phyloP scores from a whole-genome alignment of 805 yeast genomes.

The Candida quercuum region DNA sequence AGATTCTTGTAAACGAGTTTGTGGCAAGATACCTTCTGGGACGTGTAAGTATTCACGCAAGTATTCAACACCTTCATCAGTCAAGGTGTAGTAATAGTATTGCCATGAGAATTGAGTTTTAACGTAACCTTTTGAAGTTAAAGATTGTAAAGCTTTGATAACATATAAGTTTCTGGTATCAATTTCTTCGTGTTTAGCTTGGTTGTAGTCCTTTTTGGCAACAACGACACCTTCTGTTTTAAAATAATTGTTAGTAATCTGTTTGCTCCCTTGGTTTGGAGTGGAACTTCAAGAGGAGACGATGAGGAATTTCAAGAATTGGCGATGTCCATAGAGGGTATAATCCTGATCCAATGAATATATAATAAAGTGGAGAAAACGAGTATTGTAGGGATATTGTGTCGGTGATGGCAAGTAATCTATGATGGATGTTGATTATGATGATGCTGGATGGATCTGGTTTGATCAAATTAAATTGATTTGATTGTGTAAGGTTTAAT shows the following conservation, averaged over 20 bases:
- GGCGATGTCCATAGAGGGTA: not conserved
- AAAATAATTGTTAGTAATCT: constrained; percentile 36
- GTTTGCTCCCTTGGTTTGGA: not conserved
- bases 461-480: too few relatives aligned
- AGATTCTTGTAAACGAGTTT: constrained; percentile 93
- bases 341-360: too few relatives aligned
- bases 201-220: constrained; percentile 98
- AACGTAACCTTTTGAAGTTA: constrained; percentile 98
- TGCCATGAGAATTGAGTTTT: constrained; percentile 99
- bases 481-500: too few relatives aligned
- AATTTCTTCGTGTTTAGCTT: constrained; percentile 96
- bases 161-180: constrained; percentile 97
- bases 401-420: too few relatives aligned
- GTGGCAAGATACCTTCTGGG: constrained; percentile 98
- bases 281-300: not conserved
- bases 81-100: constrained; percentile 99
- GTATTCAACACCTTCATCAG: constrained; percentile 99
- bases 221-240: constrained; percentile 95
- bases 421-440: too few relatives aligned
- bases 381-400: too few relatives aligned
- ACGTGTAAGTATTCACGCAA: constrained; percentile 97
- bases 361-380: too few relatives aligned
- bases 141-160: constrained; percentile 98
- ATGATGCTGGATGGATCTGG: too few relatives aligned
- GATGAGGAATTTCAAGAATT: not conserved